Conservation (phyloP, 2,329 filamentous ascomycete genomes). For the Dactylonectria estremocensis region DNA sequence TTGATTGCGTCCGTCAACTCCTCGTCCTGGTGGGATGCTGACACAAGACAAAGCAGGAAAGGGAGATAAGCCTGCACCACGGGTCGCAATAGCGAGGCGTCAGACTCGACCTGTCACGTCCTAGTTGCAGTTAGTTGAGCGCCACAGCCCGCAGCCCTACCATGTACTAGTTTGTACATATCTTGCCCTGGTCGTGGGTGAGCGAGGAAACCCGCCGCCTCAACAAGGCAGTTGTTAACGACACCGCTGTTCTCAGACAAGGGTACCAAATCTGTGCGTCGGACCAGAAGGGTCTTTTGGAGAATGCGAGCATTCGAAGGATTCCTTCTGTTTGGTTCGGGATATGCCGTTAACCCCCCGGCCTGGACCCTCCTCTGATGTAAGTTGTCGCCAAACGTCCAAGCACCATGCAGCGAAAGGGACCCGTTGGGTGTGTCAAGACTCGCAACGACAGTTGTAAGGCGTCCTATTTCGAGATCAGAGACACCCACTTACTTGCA, state of each 20-base stretch:
- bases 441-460: not conserved
- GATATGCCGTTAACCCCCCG: constrained; percentile 4
- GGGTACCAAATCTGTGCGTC: not conserved
- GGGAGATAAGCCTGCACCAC: constrained; percentile 5
- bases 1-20: constrained; percentile 10
- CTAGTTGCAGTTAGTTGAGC: constrained; percentile 1
- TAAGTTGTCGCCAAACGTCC: constrained; percentile 1
- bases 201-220: not conserved
- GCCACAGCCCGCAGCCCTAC: constrained; percentile 12
- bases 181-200: not conserved
- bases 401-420: not conserved
- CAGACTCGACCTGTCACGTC: constrained; percentile 16
- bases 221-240: not conserved
- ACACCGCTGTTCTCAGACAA: constrained; percentile 8
- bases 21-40: not conserved
- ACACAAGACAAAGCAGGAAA: constrained; percentile 5
- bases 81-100: constrained; percentile 23
- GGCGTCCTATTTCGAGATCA: constrained; percentile 19
- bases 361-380: constrained; percentile 12
- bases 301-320: not conserved
- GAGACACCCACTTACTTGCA: constrained; percentile 26
- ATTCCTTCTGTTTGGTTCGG: constrained; percentile 7
- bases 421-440: not conserved
- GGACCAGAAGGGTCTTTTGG: not conserved
- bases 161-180: not conserved